These are phyloP conservation scores for Tephrocybe sp. DNA, from an alignment of 768 basidiomycete genomes.

Conservation along the genomic window DNA sequence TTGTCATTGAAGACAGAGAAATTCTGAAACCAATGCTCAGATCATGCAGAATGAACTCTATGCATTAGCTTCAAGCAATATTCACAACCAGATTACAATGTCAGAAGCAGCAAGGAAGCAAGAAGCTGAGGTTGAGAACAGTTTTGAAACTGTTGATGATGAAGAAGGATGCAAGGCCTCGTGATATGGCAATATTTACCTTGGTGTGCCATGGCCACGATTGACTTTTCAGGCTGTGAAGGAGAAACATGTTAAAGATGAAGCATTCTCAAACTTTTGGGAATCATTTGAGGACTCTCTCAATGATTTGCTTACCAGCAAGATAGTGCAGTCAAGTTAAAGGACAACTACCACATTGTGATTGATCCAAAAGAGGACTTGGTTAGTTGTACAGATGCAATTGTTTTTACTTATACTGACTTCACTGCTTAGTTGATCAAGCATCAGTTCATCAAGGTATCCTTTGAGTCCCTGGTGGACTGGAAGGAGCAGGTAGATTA, in stretches of 20 bases:
- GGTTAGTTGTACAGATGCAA: too few species aligned
- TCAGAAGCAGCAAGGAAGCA: neutral
- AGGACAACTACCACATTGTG: too few species aligned
- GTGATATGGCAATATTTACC: conserved; percentile 3
- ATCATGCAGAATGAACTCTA: conserved; percentile 14
- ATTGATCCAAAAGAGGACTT: too few species aligned
- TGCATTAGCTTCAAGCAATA: conserved; percentile 5
- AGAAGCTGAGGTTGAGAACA: neutral
- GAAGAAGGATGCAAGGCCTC: neutral
- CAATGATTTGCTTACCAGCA: too few species aligned
- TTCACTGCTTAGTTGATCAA: too few species aligned
- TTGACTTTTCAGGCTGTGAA: too few species aligned
- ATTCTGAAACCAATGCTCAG: too few species aligned
- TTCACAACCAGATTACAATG: conserved; percentile 8
- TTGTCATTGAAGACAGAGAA: neutral
- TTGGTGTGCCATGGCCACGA: conserved; percentile 8
- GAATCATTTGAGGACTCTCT: too few species aligned
- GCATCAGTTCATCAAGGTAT: conserved; percentile 12
- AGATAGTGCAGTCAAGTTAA: too few species aligned
- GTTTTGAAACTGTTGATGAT: neutral
- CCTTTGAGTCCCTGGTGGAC: conserved; percentile 17
- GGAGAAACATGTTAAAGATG: too few species aligned
- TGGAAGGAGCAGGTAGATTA: conserved; percentile 17
- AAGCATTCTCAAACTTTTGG: too few species aligned
- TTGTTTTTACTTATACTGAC: too few species aligned